Percentiles rank a stretch among this genome's conserved stretches.
These are phyloP conservation scores for Diplodia seriata DNA, from an alignment of 2,329 filamentous ascomycete species.

Conservation along the genomic window DNA sequence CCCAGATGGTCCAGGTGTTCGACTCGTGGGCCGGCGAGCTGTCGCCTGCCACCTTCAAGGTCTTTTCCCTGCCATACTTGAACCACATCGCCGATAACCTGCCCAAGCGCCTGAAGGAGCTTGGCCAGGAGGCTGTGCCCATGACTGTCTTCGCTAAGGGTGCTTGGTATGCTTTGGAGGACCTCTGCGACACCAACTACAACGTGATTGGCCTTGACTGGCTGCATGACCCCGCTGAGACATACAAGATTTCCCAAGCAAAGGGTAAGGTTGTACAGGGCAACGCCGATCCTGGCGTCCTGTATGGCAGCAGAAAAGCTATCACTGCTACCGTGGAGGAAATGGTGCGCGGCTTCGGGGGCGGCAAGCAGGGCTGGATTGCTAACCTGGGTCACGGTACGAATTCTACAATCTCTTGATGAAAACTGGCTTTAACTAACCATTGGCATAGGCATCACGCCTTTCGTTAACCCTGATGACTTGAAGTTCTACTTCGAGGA, in stretches of 20 bases:
- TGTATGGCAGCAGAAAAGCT: conserved; percentile 82
- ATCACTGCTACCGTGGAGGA: conserved; percentile 83
- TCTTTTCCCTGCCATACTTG: conserved; percentile 87
- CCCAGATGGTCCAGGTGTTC: conserved; percentile 94
- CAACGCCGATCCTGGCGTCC: conserved; percentile 90
- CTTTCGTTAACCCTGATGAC: conserved; percentile 91
- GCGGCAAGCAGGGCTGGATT: conserved; percentile 92
- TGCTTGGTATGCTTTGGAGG: conserved; percentile 91
- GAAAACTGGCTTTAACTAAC: neutral
- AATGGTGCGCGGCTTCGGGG: conserved; percentile 86
- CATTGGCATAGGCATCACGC: conserved; percentile 75
- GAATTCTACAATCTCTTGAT: conserved; percentile 37
- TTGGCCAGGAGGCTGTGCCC: conserved; percentile 80
- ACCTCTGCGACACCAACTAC: conserved; percentile 86
- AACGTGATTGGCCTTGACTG: conserved; percentile 95
- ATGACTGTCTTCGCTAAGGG: conserved; percentile 99
- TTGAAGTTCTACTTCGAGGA: conserved; percentile 94
- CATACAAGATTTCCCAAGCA: conserved; percentile 74
- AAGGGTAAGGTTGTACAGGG: conserved; percentile 85
- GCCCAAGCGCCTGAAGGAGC: conserved; percentile 73
- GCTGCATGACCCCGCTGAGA: conserved; percentile 87
- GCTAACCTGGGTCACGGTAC: conserved; percentile 93
- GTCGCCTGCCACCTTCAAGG: conserved; percentile 80
- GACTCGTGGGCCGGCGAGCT: conserved; percentile 98
- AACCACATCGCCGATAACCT: conserved; percentile 82